Evolutionary conservation across 352 stramenopile genomes (phyloP).

Genomic region (Phytophthora gonapodyides): DNA sequence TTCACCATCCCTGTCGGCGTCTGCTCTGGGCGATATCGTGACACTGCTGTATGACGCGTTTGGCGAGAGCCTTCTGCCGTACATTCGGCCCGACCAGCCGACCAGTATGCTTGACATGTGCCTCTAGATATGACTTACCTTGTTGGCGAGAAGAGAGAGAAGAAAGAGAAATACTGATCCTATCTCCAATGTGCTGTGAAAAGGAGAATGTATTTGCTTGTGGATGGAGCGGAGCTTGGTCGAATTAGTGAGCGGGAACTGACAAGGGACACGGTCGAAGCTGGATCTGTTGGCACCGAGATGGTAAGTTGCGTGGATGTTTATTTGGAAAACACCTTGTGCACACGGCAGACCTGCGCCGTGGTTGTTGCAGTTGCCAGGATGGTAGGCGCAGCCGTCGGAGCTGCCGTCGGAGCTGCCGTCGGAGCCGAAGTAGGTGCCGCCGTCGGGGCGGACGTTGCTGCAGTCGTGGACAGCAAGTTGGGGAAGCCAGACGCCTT

Average conservation of each 20-base stretch:
- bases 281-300: neutral
- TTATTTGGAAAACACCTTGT: conserved; percentile 37
- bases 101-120: conserved; percentile 54
- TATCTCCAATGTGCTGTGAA: neutral
- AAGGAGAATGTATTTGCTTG: conserved; percentile 20
- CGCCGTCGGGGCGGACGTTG: conserved; percentile 8
- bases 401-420: conserved; percentile 8
- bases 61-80: conserved; percentile 77
- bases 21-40: conserved; percentile 55
- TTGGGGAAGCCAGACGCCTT: conserved; percentile 55
- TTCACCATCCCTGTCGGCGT: conserved; percentile 37
- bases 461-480: conserved; percentile 12
- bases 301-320: neutral
- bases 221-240: conserved; percentile 3
- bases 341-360: conserved; percentile 40
- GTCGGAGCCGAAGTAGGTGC: conserved; percentile 10
- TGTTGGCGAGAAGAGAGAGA: conserved; percentile 2
- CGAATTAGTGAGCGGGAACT: neutral
- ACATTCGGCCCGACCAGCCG: conserved; percentile 59
- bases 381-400: conserved; percentile 16
- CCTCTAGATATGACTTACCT: conserved; percentile 30
- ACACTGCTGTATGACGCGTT: conserved; percentile 77
- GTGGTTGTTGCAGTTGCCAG: neutral
- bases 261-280: conserved; percentile 3
- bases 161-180: conserved; percentile 25